Evolutionary conservation across 1,284 basidiomycete genomes (phyloP).

Genomic region (Trichosporon faecale): DNA sequence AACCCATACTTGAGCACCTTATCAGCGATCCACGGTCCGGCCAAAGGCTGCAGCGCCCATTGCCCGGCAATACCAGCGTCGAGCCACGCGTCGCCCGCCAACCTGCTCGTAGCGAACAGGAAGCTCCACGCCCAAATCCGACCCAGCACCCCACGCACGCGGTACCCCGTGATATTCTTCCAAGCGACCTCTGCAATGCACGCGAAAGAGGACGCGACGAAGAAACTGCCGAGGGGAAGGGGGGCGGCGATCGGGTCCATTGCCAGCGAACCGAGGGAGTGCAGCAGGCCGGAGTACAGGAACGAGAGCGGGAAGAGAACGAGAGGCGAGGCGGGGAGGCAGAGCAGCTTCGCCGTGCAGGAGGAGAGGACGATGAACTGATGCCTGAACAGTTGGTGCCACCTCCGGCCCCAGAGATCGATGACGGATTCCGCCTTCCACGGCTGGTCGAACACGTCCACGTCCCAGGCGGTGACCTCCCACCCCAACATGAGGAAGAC

Average conservation of each 20-base stretch:
- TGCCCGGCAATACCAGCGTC: conserved; percentile 26
- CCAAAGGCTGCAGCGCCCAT: not conserved
- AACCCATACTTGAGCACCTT: conserved; percentile 2
- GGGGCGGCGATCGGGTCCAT: conserved; percentile 41
- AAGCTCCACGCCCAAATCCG: conserved; percentile 43
- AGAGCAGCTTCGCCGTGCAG: conserved; percentile 26
- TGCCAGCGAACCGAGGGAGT: conserved; percentile 42
- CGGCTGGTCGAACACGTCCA: conserved; percentile 44
- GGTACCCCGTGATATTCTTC: conserved; percentile 28
- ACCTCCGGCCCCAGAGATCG: conserved; percentile 50
- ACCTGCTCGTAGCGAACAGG: conserved; percentile 29
- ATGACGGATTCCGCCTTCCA: conserved; percentile 42
- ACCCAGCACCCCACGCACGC: conserved; percentile 42
- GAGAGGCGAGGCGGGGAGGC: conserved; percentile 27
- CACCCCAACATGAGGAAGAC: conserved; percentile 30
- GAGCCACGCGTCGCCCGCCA: conserved; percentile 39
- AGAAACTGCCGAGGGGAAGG: conserved; percentile 35
- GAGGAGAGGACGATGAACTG: conserved; percentile 44
- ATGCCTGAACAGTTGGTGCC: conserved; percentile 49
- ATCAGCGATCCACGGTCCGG: conserved; percentile 3
- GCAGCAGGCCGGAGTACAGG: conserved; percentile 43
- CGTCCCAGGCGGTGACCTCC: conserved; percentile 43
- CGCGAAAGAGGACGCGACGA: conserved; percentile 40
- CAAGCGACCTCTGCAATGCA: conserved; percentile 25
- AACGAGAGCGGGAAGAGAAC: conserved; percentile 40